These are phyloP conservation scores for Myriosclerotinia scirpicola DNA, from an alignment of 2,329 filamentous ascomycete genomes.

Conservation along the genomic window DNA sequence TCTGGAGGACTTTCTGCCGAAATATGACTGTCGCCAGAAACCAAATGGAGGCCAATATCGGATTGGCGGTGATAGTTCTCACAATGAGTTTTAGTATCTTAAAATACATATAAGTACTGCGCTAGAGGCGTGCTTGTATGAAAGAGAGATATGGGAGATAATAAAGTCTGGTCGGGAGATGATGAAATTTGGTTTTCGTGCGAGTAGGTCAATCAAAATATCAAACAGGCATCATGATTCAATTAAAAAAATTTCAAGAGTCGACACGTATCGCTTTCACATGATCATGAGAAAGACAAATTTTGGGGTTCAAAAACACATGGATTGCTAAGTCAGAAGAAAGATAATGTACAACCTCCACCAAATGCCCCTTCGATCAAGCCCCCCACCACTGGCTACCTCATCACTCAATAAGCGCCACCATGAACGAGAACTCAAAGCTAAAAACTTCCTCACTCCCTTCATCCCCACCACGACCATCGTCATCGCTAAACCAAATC, in stretches of 20 bases:
- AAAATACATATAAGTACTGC: too few relatives aligned
- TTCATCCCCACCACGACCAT: slow-evolving; percentile 7
- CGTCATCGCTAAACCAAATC: not conserved
- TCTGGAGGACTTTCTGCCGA: too few relatives aligned
- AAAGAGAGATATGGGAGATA: too few relatives aligned
- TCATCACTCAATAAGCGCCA: not conserved
- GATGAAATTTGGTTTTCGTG: too few relatives aligned
- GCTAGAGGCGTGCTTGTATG: too few relatives aligned
- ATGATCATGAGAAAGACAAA: not conserved
- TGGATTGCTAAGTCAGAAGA: slow-evolving; percentile 21
- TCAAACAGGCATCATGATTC: not conserved
- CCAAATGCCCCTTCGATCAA: not conserved
- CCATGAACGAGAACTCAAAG: not conserved
- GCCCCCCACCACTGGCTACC: not conserved
- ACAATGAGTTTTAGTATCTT: too few relatives aligned
- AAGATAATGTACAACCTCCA: slow-evolving; percentile 23
- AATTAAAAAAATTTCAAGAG: not conserved
- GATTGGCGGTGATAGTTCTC: too few relatives aligned
- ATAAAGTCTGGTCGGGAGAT: too few relatives aligned
- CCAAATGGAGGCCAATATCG: too few relatives aligned
- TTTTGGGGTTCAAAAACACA: slow-evolving; percentile 2
- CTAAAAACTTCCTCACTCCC: not conserved
- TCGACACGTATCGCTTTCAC: not conserved
- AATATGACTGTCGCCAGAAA: too few relatives aligned
- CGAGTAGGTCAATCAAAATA: not conserved